Conservation (phyloP, 129 eudicot species). For the Lactuca saligna region DNA sequence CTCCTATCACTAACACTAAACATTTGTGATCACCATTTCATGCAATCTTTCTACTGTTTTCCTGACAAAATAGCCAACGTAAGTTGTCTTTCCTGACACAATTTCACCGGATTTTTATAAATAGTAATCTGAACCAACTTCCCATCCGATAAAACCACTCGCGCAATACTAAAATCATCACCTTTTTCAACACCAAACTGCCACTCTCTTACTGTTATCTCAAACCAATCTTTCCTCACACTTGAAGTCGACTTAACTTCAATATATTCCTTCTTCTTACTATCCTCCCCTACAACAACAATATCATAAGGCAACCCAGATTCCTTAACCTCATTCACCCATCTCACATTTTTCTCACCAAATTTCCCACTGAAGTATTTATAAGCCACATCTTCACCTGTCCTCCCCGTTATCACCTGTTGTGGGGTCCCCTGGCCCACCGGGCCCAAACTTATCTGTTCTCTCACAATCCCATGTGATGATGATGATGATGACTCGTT, state of each 20-base stretch:
- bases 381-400: slow-evolving; percentile 65
- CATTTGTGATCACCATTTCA: background rate
- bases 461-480: slow-evolving; percentile 19
- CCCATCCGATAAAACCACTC: slow-evolving; percentile 44
- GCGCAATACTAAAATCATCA: slow-evolving; percentile 66
- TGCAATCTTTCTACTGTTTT: slow-evolving; percentile 15
- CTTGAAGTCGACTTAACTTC: slow-evolving; percentile 73
- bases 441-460: slow-evolving; percentile 28
- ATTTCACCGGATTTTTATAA: slow-evolving; percentile 55
- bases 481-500: slow-evolving; percentile 5
- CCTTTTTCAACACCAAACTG: slow-evolving; percentile 72
- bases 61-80: slow-evolving; percentile 53
- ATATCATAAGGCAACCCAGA: slow-evolving; percentile 76
- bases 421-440: slow-evolving; percentile 35
- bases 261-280: slow-evolving; percentile 46
- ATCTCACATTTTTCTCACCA: slow-evolving; percentile 39
- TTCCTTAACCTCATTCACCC: slow-evolving; percentile 70
- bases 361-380: slow-evolving; percentile 36
- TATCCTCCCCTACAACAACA: slow-evolving; percentile 36
- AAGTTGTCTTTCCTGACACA: slow-evolving; percentile 59
- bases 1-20: background rate
- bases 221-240: slow-evolving; percentile 59
- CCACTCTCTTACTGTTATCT: slow-evolving; percentile 62
- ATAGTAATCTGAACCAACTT: slow-evolving; percentile 43
- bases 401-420: slow-evolving; percentile 56